Evolutionary conservation across 2,329 filamentous ascomycete species (phyloP).

Genomic region (Myriangium duriaei): DNA sequence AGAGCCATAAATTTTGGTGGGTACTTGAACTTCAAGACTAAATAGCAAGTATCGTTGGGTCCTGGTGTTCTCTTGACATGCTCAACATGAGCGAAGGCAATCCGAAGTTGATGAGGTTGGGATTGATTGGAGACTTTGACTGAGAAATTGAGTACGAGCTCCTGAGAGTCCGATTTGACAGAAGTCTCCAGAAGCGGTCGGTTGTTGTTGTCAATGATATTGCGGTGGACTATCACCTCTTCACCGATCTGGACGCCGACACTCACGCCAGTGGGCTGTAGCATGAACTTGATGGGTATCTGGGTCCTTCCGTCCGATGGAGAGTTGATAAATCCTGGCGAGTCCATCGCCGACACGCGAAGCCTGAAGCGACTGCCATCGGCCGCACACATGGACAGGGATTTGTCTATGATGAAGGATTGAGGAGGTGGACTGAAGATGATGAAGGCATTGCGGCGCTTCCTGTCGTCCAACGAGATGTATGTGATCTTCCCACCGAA

Average conservation of each 20-base stretch:
- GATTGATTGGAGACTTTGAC: constrained; percentile 1
- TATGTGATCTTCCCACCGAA: constrained; percentile 20
- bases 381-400: too few relatives aligned
- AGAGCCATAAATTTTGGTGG: constrained; percentile 30
- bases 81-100: constrained; percentile 3
- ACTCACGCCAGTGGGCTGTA: constrained; percentile 31
- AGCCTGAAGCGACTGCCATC: too few relatives aligned
- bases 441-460: not conserved
- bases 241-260: constrained; percentile 50
- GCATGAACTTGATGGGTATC: constrained; percentile 13
- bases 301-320: not conserved
- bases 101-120: constrained; percentile 1
- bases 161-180: constrained; percentile 4
- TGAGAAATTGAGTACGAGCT: constrained; percentile 11
- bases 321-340: constrained; percentile 2
- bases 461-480: constrained; percentile 18
- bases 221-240: constrained; percentile 49
- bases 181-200: constrained; percentile 10
- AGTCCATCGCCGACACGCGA: not conserved
- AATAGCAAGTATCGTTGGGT: constrained; percentile 2
- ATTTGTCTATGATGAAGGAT: too few relatives aligned
- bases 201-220: constrained; percentile 16
- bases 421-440: constrained; percentile 9
- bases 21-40: constrained; percentile 25
- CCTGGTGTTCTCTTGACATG: constrained; percentile 2